Evolutionary conservation across 192 early-diverging fungal genomes (phyloP).

Genomic region (Coemansia sp.): DNA sequence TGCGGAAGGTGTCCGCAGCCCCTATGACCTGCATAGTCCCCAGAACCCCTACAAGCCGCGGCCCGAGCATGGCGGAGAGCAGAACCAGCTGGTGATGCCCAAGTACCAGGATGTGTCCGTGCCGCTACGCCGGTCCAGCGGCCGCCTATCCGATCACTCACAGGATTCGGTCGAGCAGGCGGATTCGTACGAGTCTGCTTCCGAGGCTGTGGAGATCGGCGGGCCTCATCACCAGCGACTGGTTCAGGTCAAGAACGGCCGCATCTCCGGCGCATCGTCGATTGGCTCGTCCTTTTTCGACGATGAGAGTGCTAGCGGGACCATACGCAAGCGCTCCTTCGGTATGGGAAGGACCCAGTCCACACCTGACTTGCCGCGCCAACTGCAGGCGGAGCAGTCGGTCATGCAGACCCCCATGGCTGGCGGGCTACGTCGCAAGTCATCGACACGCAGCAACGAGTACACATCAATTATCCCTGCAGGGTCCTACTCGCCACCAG

Average conservation of each 20-base stretch:
- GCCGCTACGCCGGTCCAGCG: constrained; percentile 40
- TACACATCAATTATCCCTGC: constrained; percentile 45
- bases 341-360: constrained; percentile 29
- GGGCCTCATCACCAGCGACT: constrained; percentile 17
- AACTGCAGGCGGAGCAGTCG: constrained; percentile 9
- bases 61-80: constrained; percentile 38
- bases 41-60: constrained; percentile 51
- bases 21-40: constrained; percentile 45
- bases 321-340: constrained; percentile 4
- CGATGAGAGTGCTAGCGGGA: constrained; percentile 16
- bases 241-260: constrained; percentile 12
- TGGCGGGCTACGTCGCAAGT: constrained; percentile 8
- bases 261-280: constrained; percentile 37
- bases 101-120: constrained; percentile 41
- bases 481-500: constrained; percentile 41
- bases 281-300: constrained; percentile 52
- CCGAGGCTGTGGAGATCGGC: constrained; percentile 2
- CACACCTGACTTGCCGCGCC: constrained; percentile 26
- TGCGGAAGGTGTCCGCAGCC: constrained; percentile 12
- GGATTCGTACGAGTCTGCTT: constrained; percentile 8
- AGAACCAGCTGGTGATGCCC: constrained; percentile 37
- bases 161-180: not conserved
- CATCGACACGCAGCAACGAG: constrained; percentile 22
- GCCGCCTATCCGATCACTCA: constrained; percentile 5
- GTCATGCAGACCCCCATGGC: constrained; percentile 4